Base-by-base conservation (phyloP, 2,329 filamentous ascomycete species). In the Penicillium sp. region DNA sequence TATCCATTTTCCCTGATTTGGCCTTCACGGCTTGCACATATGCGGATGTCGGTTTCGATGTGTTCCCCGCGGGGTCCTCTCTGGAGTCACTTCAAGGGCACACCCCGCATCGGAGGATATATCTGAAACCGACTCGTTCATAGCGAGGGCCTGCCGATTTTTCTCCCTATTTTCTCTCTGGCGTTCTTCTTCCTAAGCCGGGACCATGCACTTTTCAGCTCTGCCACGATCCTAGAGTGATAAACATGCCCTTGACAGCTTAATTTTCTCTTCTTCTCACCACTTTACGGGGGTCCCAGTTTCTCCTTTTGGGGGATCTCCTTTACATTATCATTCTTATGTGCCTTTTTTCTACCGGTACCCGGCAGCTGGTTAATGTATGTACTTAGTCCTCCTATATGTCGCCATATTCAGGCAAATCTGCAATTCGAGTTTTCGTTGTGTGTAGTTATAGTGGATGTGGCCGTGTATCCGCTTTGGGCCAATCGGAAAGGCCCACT, bases 221-320 rank as follows among this genome's bases (percentile, higher is more conserved):
- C 72, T 75, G 72, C 63, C 62, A 75, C 63, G 73, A 70, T 56
- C 67, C 72, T 75, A 75, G 72, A 72, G 73, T 59, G 65, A 64
- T 68, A 64, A 60, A 65, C 54, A 52, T 69, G 56, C 46, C 56
- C 50, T 48, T 58, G 55, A 45, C 32, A 53, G 53, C 41, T 65
- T 55, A 27, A 41, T 10, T 32, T 66, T 59, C 51, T 59, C 45
- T 60, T 62, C 58, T 59, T 60, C 55, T 49, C 53, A 53, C 57
- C 54, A 48, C 27, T 63, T 63, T 55, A 52, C 51, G 56, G 41
- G 44, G 50, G 38, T 59, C 50, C 47, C 55, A 49, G 53, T 59
- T 55, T 50, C 50, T 49, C 51, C 48, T 39, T 41, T 57, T 62
- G 54, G 32, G 27, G 44, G 58, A 24, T 44, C 52, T 41, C 45